Evolutionary conservation across 805 yeast species (phyloP), one percentile per base, ranked within the genome.

Genomic region (Suhomyces vadensis): DNA sequence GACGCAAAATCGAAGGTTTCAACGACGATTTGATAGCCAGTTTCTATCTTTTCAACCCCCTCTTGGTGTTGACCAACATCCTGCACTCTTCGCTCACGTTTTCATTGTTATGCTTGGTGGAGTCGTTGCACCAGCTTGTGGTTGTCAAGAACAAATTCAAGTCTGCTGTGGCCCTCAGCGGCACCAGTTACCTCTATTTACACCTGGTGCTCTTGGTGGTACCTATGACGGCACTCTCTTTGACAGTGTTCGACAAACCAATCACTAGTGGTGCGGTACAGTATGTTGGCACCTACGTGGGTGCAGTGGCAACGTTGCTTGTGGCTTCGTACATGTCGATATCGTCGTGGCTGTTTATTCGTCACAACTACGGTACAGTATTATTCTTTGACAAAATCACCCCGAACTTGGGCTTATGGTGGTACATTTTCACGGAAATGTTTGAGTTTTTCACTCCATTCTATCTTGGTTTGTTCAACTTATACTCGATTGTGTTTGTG

Each of bases 361-460:
- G 53, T 13, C 62, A 50, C 42, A 63, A 68, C 48, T 88, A 84
- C 57, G 82, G 84, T 11, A 72, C 80, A 3, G 64, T 78, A 5
- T 57, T 88, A 5, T 68, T 71, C 19, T 83, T 87, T 55, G 74
- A 74, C 29, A 91, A 88, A 50, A 79, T 90, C 48, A 74, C 83
- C 4, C 99, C 99, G 21, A 94, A 94, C 64, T 63, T 94, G 52
- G 99, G 99, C 0, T 71, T 94, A 16, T 94, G 99, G 99, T 94
- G 99, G 99, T 94, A 94, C 69, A 82, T 91, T 56, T 94, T 94
- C 71, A 86, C 92, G 33, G 99, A 94, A 64, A 87, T 94, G 81
- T 94, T 94, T 66, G 94, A 85, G 43, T 86, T 82, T 59, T 94
- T 92, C 73, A 77, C 84, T 22, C 82, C 87, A 16, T 90, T 94